A percentile compares a stretch with the other conserved stretches of the same genome.
phyloP scores from a whole-genome alignment of 495 filamentous ascomycete species.

The Aspergillus bertholletiae region DNA sequence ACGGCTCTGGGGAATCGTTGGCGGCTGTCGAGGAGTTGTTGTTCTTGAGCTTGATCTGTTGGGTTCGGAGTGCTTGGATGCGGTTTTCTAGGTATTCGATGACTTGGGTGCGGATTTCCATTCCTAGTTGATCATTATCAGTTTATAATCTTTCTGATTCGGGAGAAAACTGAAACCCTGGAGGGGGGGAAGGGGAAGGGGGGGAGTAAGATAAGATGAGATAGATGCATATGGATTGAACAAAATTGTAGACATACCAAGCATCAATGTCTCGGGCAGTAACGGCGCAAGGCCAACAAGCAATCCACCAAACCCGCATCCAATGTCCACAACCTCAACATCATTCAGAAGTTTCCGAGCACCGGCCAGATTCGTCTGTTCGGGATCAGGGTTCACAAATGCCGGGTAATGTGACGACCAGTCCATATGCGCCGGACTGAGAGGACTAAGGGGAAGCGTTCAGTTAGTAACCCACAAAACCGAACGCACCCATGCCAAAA shows the following conservation, averaged over 20 bases:
- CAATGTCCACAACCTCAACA: conserved; percentile 94
- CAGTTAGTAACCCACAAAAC: neutral
- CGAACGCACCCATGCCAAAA: too few species aligned
- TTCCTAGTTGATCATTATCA: conserved; percentile 36
- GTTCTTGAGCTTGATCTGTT: conserved; percentile 49
- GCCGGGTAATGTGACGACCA: conserved; percentile 85
- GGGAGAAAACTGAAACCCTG: too few species aligned
- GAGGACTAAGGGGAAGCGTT: conserved; percentile 55
- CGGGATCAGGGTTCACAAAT: conserved; percentile 44
- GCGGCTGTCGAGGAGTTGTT: conserved; percentile 12
- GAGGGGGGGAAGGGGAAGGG: too few species aligned
- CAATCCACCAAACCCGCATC: conserved; percentile 92
- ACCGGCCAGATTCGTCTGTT: conserved; percentile 31
- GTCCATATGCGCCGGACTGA: conserved; percentile 79
- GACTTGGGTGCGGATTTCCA: conserved; percentile 90
- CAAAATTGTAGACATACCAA: conserved; percentile 51
- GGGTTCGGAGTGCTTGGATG: conserved; percentile 72
- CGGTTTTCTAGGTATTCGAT: conserved; percentile 84
- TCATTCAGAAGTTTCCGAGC: conserved; percentile 53
- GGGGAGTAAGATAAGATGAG: too few species aligned
- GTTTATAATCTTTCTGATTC: too few species aligned
- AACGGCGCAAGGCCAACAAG: conserved; percentile 79
- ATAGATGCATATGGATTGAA: neutral
- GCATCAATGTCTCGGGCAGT: conserved; percentile 75
- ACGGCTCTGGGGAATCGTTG: neutral